Conservation (phyloP, 1,139 yeast genomes). For the Kurtzmaniella quercitrusa region DNA sequence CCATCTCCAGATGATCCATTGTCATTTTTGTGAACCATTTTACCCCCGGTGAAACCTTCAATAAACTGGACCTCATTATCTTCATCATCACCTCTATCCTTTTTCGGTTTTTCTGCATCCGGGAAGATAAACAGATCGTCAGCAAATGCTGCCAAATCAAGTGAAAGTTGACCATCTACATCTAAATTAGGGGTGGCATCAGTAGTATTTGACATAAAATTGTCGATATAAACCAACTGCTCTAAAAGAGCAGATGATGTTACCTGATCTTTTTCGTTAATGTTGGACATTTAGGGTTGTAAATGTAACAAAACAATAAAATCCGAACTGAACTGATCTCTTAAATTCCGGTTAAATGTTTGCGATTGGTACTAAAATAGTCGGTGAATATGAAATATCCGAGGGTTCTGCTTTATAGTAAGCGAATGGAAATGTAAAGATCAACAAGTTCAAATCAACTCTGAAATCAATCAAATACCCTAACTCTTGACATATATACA, state of each 20-base stretch:
- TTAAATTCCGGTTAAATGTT: no score
- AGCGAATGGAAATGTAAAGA: background rate
- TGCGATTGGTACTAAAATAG: no score
- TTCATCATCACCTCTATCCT: slow-evolving; percentile 13
- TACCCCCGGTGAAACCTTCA: slow-evolving; percentile 5
- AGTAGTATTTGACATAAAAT: slow-evolving; percentile 45
- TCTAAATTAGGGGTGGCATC: slow-evolving; percentile 38
- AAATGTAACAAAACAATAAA: slow-evolving; percentile 6
- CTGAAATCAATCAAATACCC: background rate
- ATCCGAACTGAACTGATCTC: no score
- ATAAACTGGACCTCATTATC: slow-evolving; percentile 3
- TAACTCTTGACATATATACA: background rate
- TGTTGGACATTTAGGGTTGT: slow-evolving; percentile 10
- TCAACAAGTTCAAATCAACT: background rate
- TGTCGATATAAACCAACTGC: slow-evolving; percentile 73
- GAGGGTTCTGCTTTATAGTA: background rate
- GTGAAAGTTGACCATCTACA: slow-evolving; percentile 64
- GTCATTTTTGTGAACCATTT: slow-evolving; percentile 5
- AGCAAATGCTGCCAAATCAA: slow-evolving; percentile 76
- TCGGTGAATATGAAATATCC: no score
- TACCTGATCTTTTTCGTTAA: slow-evolving; percentile 21
- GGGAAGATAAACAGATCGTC: slow-evolving; percentile 75
- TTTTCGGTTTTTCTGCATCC: slow-evolving; percentile 64
- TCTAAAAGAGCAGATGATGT: slow-evolving; percentile 69
- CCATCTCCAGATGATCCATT: background rate